Evolutionary conservation across 2,329 filamentous ascomycete genomes (phyloP), one percentile per base, ranked within the genome.

Genomic region (Pezicula carpinea): DNA sequence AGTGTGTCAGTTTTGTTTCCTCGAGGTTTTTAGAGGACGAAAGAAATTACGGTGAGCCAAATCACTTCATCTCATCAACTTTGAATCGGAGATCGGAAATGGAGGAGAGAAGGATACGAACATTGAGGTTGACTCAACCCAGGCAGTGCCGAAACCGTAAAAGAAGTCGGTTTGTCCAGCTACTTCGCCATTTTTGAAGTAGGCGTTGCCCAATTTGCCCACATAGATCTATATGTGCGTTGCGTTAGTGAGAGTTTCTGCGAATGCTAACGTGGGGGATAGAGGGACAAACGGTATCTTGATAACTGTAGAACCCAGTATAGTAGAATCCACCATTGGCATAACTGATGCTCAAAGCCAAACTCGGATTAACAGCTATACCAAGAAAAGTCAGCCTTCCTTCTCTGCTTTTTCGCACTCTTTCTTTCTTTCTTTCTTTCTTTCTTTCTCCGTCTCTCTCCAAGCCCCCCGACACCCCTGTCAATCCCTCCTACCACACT

Each of bases 161-260:
- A 86, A 66, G 65, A 86, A 86, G 55, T 87, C 83, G 0, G 80
- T 85, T 58, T 85, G 71, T 0, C 83, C 83, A 0, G 79, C 82
- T 5, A 86, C 72, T 31, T 79, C 73, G 44, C 67, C 74, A 31
- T 75, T 69, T 59, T 80, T 74, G 63, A 87, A 81, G 64, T 84
- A 85, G 0, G 76, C 76, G 53, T 83, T 85, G 23, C 77, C 82
- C 1, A 83, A 68, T 59, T 86, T 85, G 44, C 82, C 82, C 14
- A 85, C 62, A 55, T 85, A 86, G 4, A 85, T 62, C 73, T 76
- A 39, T 32, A n/a, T 32, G 33, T 35, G 14, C 6, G 22, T 8
- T 38, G n/a, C n/a, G n/a, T n/a, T n/a, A n/a, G n/a, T n/a, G n/a
- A n/a, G n/a, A n/a, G n/a, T n/a, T n/a, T n/a, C n/a, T n/a, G n/a